phyloP scores from a whole-genome alignment of 495 filamentous ascomycete species.

The Xylaria telfairii region DNA sequence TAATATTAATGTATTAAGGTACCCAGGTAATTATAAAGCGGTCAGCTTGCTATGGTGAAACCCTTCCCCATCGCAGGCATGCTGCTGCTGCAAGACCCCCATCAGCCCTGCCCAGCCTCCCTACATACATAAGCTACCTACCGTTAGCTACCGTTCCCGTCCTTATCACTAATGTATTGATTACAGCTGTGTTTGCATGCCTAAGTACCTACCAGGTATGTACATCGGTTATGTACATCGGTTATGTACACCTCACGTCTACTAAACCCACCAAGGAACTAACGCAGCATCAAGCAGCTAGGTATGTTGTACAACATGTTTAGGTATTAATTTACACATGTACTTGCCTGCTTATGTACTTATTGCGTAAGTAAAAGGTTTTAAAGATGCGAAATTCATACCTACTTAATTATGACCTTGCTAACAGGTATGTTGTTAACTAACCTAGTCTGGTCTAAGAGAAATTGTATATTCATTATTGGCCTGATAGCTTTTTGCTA shows the following conservation, averaged over 20 bases:
- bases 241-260: background rate
- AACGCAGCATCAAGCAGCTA: background rate
- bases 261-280: background rate
- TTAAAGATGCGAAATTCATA: background rate
- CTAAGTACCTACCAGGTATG: too few species aligned
- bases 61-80: background rate
- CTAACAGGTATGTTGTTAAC: too few species aligned
- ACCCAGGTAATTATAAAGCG: too few species aligned
- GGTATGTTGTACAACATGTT: background rate
- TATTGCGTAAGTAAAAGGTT: background rate
- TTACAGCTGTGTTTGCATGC: too few species aligned
- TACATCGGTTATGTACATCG: too few species aligned
- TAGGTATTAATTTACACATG: too few species aligned
- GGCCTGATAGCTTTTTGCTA: too few species aligned
- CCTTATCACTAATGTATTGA: background rate
- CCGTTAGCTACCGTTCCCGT: background rate
- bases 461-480: too few species aligned
- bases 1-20: too few species aligned
- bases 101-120: constrained; percentile 17
- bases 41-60: constrained; percentile 7
- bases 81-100: constrained; percentile 2
- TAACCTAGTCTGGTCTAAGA: too few species aligned
- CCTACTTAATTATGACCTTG: too few species aligned
- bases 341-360: background rate
- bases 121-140: background rate